Evolutionary conservation across 2,329 filamentous ascomycete genomes (phyloP).

Genomic region (Fusarium sacchari): DNA sequence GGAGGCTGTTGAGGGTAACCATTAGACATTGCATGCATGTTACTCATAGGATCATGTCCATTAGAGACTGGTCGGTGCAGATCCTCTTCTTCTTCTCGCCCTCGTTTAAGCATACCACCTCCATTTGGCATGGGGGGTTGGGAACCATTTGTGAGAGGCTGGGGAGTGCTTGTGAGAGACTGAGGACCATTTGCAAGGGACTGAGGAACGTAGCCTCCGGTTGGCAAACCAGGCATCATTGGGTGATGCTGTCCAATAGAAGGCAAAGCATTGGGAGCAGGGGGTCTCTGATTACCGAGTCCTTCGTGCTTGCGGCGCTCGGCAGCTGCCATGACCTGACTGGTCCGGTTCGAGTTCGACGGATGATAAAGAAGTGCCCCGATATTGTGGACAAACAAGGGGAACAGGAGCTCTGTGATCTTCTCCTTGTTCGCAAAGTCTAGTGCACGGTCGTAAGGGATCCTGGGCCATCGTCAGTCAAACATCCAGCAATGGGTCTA

Average conservation of each 20-base stretch:
- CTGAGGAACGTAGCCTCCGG: constrained; percentile 16
- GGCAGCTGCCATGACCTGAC: constrained; percentile 86
- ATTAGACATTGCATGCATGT: constrained; percentile 67
- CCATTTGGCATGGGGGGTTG: constrained; percentile 68
- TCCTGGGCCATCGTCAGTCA: constrained; percentile 68
- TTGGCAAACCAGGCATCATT: constrained; percentile 26
- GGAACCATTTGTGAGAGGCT: constrained; percentile 21
- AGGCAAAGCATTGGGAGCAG: constrained; percentile 65
- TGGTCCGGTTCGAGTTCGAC: constrained; percentile 83
- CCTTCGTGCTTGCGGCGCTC: constrained; percentile 80
- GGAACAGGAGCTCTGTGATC: constrained; percentile 94
- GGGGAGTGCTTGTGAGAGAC: constrained; percentile 29
- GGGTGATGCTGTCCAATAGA: constrained; percentile 71
- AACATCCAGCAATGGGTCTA: background rate
- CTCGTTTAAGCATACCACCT: constrained; percentile 58
- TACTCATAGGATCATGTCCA: constrained; percentile 74
- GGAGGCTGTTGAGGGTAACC: constrained; percentile 72
- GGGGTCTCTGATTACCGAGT: constrained; percentile 65
- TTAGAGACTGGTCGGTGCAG: constrained; percentile 70
- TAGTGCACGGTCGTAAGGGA: constrained; percentile 95
- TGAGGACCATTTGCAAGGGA: constrained; percentile 17
- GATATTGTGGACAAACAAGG: constrained; percentile 97
- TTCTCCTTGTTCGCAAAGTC: constrained; percentile 99
- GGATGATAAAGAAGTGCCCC: constrained; percentile 93
- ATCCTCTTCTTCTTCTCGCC: constrained; percentile 70